A percentile compares a stretch with the other conserved stretches of the same genome.
phyloP scores from a whole-genome alignment of 371 early-diverging fungal genomes.

The Mortierella sp. region DNA sequence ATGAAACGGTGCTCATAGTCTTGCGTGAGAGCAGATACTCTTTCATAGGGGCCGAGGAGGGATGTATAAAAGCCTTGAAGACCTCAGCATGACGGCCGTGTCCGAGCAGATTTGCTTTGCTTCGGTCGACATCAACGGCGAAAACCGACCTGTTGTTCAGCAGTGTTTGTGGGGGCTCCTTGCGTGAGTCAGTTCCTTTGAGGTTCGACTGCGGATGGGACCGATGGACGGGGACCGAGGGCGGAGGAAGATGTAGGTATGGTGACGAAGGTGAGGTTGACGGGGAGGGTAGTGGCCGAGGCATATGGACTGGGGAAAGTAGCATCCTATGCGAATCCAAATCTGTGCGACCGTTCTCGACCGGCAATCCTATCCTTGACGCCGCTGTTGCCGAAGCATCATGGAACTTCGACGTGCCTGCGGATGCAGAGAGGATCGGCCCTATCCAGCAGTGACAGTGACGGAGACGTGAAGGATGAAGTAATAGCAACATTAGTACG shows the following conservation, averaged over 20 bases:
- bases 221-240: constrained; percentile 1
- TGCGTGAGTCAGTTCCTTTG: background rate
- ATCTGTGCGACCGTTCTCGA: background rate
- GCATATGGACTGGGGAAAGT: constrained; percentile 25
- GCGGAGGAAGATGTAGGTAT: constrained; percentile 5
- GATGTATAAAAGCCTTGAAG: constrained; percentile 55
- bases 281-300: constrained; percentile 13
- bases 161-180: too few species aligned
- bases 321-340: constrained; percentile 3
- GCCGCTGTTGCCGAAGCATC: background rate
- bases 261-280: constrained; percentile 17
- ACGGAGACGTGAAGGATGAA: too few species aligned
- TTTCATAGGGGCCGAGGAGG: constrained; percentile 28
- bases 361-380: background rate
- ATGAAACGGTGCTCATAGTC: constrained; percentile 13
- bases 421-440: too few species aligned
- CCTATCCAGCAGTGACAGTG: too few species aligned
- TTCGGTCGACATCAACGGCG: constrained; percentile 59
- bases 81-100: constrained; percentile 70
- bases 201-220: too few species aligned
- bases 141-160: constrained; percentile 23
- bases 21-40: constrained; percentile 30
- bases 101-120: constrained; percentile 62
- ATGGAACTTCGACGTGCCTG: too few species aligned
- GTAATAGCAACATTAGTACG: too few species aligned